These are phyloP conservation scores for Penicillium silybi DNA, from an alignment of 495 filamentous ascomycete species.

Conservation along the genomic window DNA sequence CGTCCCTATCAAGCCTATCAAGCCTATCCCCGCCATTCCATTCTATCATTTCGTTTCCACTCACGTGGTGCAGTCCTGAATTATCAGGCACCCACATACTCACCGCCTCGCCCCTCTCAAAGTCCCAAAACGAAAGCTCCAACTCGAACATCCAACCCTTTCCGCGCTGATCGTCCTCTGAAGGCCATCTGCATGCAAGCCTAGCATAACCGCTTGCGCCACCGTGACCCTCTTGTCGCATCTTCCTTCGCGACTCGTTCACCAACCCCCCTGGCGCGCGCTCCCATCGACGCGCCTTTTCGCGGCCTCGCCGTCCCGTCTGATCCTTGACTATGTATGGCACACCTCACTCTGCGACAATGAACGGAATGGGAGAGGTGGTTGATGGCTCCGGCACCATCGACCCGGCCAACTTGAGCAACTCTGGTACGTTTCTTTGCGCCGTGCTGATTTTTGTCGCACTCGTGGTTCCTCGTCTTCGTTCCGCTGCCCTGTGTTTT, in stretches of 20 bases:
- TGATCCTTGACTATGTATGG: constrained; percentile 51
- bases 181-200: constrained; percentile 24
- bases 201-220: constrained; percentile 25
- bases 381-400: constrained; percentile 75
- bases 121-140: constrained; percentile 19
- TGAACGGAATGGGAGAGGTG: constrained; percentile 60
- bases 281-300: constrained; percentile 35
- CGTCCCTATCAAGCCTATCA: not conserved
- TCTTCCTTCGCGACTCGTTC: constrained; percentile 16
- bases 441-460: not conserved
- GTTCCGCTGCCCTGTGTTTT: not conserved
- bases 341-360: constrained; percentile 49
- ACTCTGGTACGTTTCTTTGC: constrained; percentile 49
- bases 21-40: not conserved
- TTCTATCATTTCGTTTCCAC: not conserved
- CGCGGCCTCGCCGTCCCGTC: constrained; percentile 33
- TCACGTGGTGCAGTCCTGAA: constrained; percentile 6
- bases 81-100: constrained; percentile 8
- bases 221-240: constrained; percentile 18
- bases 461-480: not conserved
- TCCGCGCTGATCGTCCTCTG: constrained; percentile 19
- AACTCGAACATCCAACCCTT: constrained; percentile 13
- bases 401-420: constrained; percentile 70
- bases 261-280: constrained; percentile 20
- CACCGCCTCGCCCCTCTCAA: constrained; percentile 33